phyloP scores from a whole-genome alignment of 306 rosid genomes.

The Lupinus albus region DNA sequence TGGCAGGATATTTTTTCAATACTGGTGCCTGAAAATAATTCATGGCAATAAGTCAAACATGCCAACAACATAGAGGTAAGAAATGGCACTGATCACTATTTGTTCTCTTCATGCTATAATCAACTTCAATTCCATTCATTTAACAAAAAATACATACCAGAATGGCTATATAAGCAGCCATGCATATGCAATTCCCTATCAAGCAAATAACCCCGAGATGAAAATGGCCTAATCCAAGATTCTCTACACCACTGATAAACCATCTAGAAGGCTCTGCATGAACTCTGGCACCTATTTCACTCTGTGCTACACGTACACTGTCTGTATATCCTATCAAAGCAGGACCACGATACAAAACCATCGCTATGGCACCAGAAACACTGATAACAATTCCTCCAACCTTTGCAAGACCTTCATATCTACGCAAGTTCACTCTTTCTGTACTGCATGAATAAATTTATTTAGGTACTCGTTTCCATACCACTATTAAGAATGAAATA shows the following conservation, averaged over 20 bases:
- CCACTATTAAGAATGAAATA: conserved; percentile 10
- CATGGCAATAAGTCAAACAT: conserved; percentile 29
- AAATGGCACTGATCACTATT: conserved; percentile 7
- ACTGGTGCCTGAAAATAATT: conserved; percentile 77
- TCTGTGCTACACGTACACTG: conserved; percentile 38
- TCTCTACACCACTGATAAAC: conserved; percentile 62
- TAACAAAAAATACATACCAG: conserved; percentile 57
- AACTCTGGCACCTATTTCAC: conserved; percentile 74
- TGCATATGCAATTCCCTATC: conserved; percentile 90
- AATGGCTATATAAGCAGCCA: conserved; percentile 88
- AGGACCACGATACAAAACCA: conserved; percentile 85
- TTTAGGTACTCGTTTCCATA: conserved; percentile 4
- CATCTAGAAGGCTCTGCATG: conserved; percentile 86
- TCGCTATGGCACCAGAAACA: conserved; percentile 79
- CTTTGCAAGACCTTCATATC: conserved; percentile 80
- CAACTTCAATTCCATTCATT: not conserved
- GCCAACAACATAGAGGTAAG: conserved; percentile 11
- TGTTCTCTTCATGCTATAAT: not conserved
- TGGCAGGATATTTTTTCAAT: conserved; percentile 75
- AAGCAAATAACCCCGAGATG: conserved; percentile 85
- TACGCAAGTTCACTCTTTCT: conserved; percentile 81
- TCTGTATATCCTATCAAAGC: conserved; percentile 61
- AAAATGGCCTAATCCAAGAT: conserved; percentile 64
- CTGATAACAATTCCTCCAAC: conserved; percentile 77
- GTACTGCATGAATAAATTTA: conserved; percentile 69